Percentiles rank a stretch among this genome's conserved stretches.
These are phyloP conservation scores for Didymella sp. DNA, from an alignment of 2,329 filamentous ascomycete species.

Conservation along the genomic window DNA sequence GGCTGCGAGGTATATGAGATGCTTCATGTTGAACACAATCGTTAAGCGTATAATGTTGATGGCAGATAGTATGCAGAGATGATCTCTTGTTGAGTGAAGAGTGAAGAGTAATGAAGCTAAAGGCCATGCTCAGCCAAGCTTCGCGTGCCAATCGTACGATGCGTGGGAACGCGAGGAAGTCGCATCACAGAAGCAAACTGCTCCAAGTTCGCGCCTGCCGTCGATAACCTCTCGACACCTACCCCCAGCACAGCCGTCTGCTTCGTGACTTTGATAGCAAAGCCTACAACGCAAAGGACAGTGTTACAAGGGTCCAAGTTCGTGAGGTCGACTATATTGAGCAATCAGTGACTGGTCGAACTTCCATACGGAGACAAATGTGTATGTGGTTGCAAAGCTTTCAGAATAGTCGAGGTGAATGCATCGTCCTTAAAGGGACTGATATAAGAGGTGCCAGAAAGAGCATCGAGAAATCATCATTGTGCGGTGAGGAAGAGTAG, in stretches of 20 bases:
- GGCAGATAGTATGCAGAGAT: background rate
- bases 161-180: background rate
- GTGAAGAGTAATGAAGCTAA: background rate
- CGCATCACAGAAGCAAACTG: background rate
- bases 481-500: constrained; percentile 6
- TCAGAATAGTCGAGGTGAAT: constrained; percentile 50
- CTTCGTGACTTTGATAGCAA: constrained; percentile 6
- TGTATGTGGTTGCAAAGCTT: constrained; percentile 7
- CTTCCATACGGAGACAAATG: background rate
- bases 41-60: constrained; percentile 13
- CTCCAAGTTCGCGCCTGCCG: background rate
- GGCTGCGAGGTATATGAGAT: constrained; percentile 25
- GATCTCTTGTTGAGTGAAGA: background rate
- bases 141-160: constrained; percentile 1
- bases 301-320: background rate
- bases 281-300: constrained; percentile 18
- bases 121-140: background rate
- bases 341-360: constrained; percentile 5
- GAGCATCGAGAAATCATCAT: constrained; percentile 34
- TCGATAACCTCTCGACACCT: background rate
- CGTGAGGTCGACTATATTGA: background rate
- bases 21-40: constrained; percentile 30
- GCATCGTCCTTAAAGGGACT: constrained; percentile 52
- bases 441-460: constrained; percentile 87
- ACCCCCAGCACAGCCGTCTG: constrained; percentile 1